A percentile compares a stretch with the other conserved stretches of the same genome.
Evolutionary conservation across 352 stramenopile species (phyloP).

Genomic region (Globisporangium uncinulatum): DNA sequence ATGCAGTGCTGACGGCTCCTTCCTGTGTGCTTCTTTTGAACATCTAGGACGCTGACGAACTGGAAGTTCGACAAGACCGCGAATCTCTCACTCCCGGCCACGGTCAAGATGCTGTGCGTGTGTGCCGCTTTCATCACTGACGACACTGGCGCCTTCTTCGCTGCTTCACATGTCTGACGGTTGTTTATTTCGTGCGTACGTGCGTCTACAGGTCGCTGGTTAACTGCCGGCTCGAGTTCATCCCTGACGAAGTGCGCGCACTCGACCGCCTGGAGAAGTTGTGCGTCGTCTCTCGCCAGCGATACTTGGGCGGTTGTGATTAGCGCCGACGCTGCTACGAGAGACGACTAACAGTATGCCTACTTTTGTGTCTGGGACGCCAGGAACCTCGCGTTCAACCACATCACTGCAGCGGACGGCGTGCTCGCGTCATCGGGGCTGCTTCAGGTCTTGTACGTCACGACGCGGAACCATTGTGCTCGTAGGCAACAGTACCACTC

Average conservation of each 20-base stretch:
- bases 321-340: not conserved
- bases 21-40: not conserved
- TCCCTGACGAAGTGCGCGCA: conserved; percentile 34
- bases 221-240: conserved; percentile 37
- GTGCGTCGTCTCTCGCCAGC: conserved; percentile 16
- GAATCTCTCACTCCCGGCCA: conserved; percentile 40
- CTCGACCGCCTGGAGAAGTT: conserved; percentile 38
- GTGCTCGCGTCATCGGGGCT: conserved; percentile 21
- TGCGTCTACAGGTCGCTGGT: conserved; percentile 24
- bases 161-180: not conserved
- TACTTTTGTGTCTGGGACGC: not conserved
- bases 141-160: not conserved
- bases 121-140: not conserved
- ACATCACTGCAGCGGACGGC: conserved; percentile 25
- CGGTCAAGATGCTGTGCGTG: conserved; percentile 47
- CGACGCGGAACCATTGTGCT: not conserved
- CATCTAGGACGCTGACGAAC: conserved; percentile 45
- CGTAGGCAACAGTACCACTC: not conserved
- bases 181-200: not conserved
- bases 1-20: not conserved
- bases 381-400: conserved; percentile 50
- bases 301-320: not conserved
- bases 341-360: not conserved
- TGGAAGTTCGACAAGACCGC: conserved; percentile 40
- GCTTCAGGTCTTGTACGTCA: conserved; percentile 41